Evolutionary conservation across 2,329 filamentous ascomycete genomes (phyloP).

Genomic region (Penicillium sclerotiorum): DNA sequence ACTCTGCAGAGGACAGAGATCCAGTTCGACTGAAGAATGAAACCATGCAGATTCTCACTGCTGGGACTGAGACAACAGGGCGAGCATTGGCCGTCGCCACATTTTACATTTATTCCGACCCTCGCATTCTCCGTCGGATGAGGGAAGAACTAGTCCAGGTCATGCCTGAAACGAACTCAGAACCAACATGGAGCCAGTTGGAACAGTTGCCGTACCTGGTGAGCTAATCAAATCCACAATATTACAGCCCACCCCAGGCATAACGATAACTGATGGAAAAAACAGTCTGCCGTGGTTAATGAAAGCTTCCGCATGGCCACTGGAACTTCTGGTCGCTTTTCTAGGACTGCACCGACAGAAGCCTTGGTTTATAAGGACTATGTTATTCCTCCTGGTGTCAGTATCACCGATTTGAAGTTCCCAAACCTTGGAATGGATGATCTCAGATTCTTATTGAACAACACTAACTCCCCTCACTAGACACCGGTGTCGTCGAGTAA

Average conservation of each 20-base stretch:
- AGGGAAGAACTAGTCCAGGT: slow-evolving; percentile 31
- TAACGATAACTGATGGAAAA: too few species aligned
- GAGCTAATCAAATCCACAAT: background rate
- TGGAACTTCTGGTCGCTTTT: slow-evolving; percentile 34
- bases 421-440: too few species aligned
- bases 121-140: slow-evolving; percentile 23
- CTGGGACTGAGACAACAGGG: slow-evolving; percentile 37
- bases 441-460: background rate
- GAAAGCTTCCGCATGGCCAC: slow-evolving; percentile 46
- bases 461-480: background rate
- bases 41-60: slow-evolving; percentile 21
- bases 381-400: slow-evolving; percentile 34
- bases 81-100: slow-evolving; percentile 28
- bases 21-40: too few species aligned
- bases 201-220: slow-evolving; percentile 47
- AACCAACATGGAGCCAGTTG: slow-evolving; percentile 33
- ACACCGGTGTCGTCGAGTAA: slow-evolving; percentile 21
- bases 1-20: too few species aligned
- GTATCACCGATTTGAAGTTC: slow-evolving; percentile 2
- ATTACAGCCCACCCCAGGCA: background rate
- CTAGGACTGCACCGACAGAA: slow-evolving; percentile 30
- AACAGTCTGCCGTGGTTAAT: slow-evolving; percentile 19
- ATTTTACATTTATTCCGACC: slow-evolving; percentile 15
- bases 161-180: slow-evolving; percentile 28
- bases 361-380: slow-evolving; percentile 33